These are phyloP conservation scores for Alternaria sp. DNA, from an alignment of 2,329 filamentous ascomycete species.

Conservation along the genomic window DNA sequence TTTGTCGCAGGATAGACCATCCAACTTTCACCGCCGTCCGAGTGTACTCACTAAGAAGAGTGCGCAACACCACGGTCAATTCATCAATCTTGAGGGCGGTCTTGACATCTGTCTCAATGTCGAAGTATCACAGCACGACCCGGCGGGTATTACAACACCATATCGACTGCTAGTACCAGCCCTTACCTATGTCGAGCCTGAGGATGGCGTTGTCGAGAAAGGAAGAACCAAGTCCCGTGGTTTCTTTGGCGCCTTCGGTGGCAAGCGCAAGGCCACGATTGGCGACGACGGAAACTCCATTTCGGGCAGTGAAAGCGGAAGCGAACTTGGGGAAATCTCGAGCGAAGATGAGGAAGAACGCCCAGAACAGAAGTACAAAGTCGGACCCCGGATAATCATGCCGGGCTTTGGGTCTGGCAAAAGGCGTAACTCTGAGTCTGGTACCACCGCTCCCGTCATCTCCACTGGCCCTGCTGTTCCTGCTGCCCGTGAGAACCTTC, in stretches of 20 bases:
- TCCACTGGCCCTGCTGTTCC: slow-evolving; percentile 22
- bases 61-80: slow-evolving; percentile 42
- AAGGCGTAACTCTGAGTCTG: slow-evolving; percentile 32
- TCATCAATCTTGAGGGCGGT: slow-evolving; percentile 80
- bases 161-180: slow-evolving; percentile 88
- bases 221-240: slow-evolving; percentile 38
- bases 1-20: slow-evolving; percentile 43
- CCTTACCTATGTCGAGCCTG: slow-evolving; percentile 60
- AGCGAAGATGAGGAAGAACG: slow-evolving; percentile 46
- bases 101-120: slow-evolving; percentile 89
- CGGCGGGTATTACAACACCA: slow-evolving; percentile 84
- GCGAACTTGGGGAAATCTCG: slow-evolving; percentile 36
- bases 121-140: slow-evolving; percentile 86
- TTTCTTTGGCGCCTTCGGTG: slow-evolving; percentile 41
- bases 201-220: slow-evolving; percentile 26
- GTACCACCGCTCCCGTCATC: slow-evolving; percentile 15
- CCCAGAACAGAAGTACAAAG: slow-evolving; percentile 44
- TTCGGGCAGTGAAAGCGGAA: slow-evolving; percentile 37
- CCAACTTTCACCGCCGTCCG: slow-evolving; percentile 56
- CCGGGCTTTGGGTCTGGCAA: slow-evolving; percentile 38
- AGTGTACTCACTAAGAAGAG: slow-evolving; percentile 55
- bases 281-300: slow-evolving; percentile 47
- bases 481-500: slow-evolving; percentile 22
- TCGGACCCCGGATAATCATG: slow-evolving; percentile 45
- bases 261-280: slow-evolving; percentile 33